These are phyloP conservation scores for Candida tibetensis DNA, from an alignment of 805 yeast genomes.

Conservation along the genomic window DNA sequence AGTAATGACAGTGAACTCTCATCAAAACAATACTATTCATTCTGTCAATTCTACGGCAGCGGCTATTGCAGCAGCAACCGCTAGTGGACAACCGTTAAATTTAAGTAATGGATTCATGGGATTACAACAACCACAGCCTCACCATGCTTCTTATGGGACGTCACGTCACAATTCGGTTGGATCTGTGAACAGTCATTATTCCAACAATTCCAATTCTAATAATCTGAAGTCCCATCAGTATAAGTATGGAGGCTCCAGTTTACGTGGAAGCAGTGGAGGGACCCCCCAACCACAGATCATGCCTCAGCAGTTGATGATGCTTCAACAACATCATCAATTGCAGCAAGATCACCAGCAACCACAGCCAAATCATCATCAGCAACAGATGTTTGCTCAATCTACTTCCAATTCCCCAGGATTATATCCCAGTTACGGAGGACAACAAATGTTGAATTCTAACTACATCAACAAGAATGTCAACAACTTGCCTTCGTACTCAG, in stretches of 20 bases:
- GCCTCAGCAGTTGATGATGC: conserved; percentile 22
- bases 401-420: conserved; percentile 23
- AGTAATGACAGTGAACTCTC: conserved; percentile 23
- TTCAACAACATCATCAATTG: conserved; percentile 17
- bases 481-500: conserved; percentile 6
- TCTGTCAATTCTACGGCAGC: conserved; percentile 44
- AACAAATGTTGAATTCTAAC: conserved; percentile 7
- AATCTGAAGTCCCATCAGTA: conserved; percentile 17
- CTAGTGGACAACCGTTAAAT: conserved; percentile 45
- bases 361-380: conserved; percentile 10
- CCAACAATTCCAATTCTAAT: conserved; percentile 9
- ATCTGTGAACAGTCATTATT: conserved; percentile 8
- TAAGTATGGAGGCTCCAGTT: conserved; percentile 12
- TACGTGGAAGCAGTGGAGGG: conserved; percentile 15
- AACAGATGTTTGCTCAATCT: conserved; percentile 18
- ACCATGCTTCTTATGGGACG: conserved; percentile 15
- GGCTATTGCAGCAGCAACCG: conserved; percentile 48
- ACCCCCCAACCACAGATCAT: conserved; percentile 18
- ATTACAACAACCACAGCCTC: conserved; percentile 36
- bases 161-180: conserved; percentile 11
- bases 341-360: conserved; percentile 14
- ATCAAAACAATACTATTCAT: conserved; percentile 20
- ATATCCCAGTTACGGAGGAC: conserved; percentile 16
- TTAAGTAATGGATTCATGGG: conserved; percentile 29
- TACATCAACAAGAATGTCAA: conserved; percentile 12